Base-by-base conservation (phyloP, 257 asterid genomes). In the Agastache rugosa region DNA sequence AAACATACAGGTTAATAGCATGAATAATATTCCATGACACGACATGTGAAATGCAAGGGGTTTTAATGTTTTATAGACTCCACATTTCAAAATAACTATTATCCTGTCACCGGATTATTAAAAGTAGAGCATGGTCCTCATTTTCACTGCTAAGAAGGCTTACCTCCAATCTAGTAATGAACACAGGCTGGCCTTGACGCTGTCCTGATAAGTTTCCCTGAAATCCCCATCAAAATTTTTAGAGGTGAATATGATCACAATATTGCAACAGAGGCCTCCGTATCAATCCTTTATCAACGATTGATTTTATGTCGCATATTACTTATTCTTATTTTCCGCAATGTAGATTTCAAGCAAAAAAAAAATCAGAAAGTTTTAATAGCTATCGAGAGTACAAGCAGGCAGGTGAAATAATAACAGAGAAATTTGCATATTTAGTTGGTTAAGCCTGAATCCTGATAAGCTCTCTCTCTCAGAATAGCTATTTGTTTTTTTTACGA, bases 181-280 rank as follows among this genome's bases (percentile, higher is more conserved):
- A 86, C 73, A 85, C 92, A 63, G 92, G 95, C 77, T 91, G 91
- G 62, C 96, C 96, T 86, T 84, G 92, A 76, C 92, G 84, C 82
- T 86, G 95, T 75, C 93, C 92, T 50, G 91, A 91, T 83, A 91
- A 89, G 72, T 83, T 84, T 67, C 97, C 98, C 98, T 93, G 87
- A 63, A 85, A 39, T 9, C 56, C 67, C 73, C 69, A 51, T 68
- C 63, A 61, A 31, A 75, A 64, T 31, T 8, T 61, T 77, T 19
- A 55, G 34, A 71, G 63, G 58, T 23, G 73, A 39, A 55, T 35
- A 29, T 22, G 35, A 37, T 48, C 67, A 69, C 34, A 65, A 14
- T 44, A 64, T 54, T 19, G 55, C 65, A 65, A 22, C n/a, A 5
- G 34, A 42, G 12, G 77, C 10, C 64, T 31, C 77, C 11, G 4